phyloP scores from a whole-genome alignment of 345 rosid genomes.

The Combretum micranthum region DNA sequence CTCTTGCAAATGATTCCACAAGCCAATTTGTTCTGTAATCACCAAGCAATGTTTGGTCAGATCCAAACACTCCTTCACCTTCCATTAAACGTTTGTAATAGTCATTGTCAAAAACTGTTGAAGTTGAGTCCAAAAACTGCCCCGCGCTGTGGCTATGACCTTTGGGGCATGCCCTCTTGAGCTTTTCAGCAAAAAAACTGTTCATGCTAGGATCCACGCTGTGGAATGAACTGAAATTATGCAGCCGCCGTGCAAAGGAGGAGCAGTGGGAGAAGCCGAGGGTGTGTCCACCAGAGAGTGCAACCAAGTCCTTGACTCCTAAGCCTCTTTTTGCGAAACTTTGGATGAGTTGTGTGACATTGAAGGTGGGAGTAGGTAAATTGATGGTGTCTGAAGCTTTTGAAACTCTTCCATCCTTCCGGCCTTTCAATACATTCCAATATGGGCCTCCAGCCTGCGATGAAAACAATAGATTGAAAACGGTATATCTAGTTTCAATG shows the following conservation, averaged over 20 bases:
- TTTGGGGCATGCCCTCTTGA: slow-evolving; percentile 42
- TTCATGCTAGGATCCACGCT: slow-evolving; percentile 62
- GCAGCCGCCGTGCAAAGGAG: slow-evolving; percentile 58
- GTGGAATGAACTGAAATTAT: slow-evolving; percentile 45
- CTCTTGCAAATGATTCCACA: slow-evolving; percentile 48
- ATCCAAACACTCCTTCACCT: slow-evolving; percentile 58
- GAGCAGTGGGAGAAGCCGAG: slow-evolving; percentile 83
- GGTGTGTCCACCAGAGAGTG: slow-evolving; percentile 76
- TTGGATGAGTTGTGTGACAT: slow-evolving; percentile 55
- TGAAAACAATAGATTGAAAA: slow-evolving; percentile 1
- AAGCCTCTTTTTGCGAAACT: slow-evolving; percentile 63
- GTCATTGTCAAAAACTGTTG: slow-evolving; percentile 51
- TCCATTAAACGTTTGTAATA: slow-evolving; percentile 53
- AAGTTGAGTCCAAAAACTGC: slow-evolving; percentile 52
- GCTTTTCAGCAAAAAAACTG: slow-evolving; percentile 27
- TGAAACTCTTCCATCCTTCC: slow-evolving; percentile 73
- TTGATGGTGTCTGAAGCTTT: slow-evolving; percentile 51
- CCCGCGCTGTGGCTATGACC: slow-evolving; percentile 50
- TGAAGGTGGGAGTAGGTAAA: slow-evolving; percentile 71
- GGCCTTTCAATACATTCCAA: slow-evolving; percentile 64
- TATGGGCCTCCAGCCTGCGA: slow-evolving; percentile 67
- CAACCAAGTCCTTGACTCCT: slow-evolving; percentile 67
- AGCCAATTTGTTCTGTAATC: slow-evolving; percentile 53
- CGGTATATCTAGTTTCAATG: background rate
- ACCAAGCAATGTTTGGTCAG: slow-evolving; percentile 49